Evolutionary conservation across 1,139 yeast genomes (phyloP).

Genomic region (Lodderomyces parapsilosis): DNA sequence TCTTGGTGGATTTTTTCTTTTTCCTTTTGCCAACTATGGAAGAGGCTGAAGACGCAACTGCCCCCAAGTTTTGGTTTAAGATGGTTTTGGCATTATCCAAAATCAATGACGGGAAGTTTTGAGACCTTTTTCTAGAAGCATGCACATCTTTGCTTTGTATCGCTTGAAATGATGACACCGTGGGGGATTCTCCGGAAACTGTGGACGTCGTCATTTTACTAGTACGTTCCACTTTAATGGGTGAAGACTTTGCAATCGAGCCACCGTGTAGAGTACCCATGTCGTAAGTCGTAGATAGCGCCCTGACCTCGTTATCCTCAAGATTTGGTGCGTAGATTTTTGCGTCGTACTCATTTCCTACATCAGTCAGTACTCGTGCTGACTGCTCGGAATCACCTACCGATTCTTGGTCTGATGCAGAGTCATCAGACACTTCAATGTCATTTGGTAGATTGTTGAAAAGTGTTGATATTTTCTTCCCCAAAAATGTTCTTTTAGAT

Average conservation of each 20-base stretch:
- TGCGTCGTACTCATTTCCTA: not conserved
- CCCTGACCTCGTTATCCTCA: not conserved
- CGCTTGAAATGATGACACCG: constrained; percentile 45
- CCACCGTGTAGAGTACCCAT: constrained; percentile 24
- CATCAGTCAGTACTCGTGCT: not conserved
- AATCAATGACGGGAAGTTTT: constrained; percentile 33
- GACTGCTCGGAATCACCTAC: constrained; percentile 12
- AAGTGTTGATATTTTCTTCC: constrained; percentile 32
- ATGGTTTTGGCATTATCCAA: constrained; percentile 42
- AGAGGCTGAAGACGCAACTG: constrained; percentile 31
- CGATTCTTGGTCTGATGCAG: constrained; percentile 45
- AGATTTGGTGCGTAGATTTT: not conserved
- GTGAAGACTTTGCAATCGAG: constrained; percentile 31
- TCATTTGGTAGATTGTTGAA: constrained; percentile 50
- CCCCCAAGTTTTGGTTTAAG: constrained; percentile 31
- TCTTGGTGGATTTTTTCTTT: constrained; percentile 33
- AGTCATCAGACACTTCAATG: constrained; percentile 48
- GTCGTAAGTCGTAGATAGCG: constrained; percentile 8
- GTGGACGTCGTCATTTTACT: constrained; percentile 10
- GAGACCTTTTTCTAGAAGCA: constrained; percentile 26
- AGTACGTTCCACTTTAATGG: constrained; percentile 26
- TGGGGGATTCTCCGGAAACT: constrained; percentile 22
- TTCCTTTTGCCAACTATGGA: constrained; percentile 24
- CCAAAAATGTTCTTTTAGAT: constrained; percentile 7
- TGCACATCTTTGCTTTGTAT: constrained; percentile 24